phyloP scores from a whole-genome alignment of 2,329 filamentous ascomycete species.

The Pseudogymnoascus sp. region DNA sequence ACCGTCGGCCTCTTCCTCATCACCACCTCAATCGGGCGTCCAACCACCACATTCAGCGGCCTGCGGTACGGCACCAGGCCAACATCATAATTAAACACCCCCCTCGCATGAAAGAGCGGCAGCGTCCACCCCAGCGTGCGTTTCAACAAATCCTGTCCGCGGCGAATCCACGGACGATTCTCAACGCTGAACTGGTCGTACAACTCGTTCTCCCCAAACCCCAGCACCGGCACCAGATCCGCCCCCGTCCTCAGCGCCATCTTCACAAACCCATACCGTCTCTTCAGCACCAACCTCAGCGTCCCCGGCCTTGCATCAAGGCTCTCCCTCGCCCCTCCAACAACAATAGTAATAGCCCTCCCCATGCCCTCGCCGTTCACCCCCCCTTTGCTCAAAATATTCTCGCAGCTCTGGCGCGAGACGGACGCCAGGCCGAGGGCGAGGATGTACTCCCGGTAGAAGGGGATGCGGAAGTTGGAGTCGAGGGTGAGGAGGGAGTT shows the following conservation, averaged over 20 bases:
- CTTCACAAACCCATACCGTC: constrained; percentile 89
- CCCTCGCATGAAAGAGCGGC: constrained; percentile 79
- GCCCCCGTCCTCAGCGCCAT: constrained; percentile 87
- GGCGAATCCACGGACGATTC: constrained; percentile 70
- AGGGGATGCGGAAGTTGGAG: constrained; percentile 84
- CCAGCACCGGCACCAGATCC: constrained; percentile 83
- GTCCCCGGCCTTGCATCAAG: constrained; percentile 76
- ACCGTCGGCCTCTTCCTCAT: constrained; percentile 56
- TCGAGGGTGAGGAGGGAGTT: constrained; percentile 93
- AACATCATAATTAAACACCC: constrained; percentile 96
- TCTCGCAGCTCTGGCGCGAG: constrained; percentile 84
- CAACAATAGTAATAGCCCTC: constrained; percentile 90
- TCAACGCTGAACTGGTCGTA: constrained; percentile 82
- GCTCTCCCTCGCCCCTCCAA: constrained; percentile 86
- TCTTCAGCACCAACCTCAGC: constrained; percentile 68
- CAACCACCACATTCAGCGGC: constrained; percentile 83
- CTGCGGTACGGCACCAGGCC: constrained; percentile 89
- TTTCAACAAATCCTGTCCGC: constrained; percentile 75
- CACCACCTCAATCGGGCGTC: constrained; percentile 65
- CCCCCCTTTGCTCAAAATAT: constrained; percentile 74
- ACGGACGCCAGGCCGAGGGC: constrained; percentile 82
- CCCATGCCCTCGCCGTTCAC: constrained; percentile 66
- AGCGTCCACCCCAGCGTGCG: constrained; percentile 85
- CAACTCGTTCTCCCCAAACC: constrained; percentile 91
- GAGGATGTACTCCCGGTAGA: constrained; percentile 92